Evolutionary conservation across 2,329 filamentous ascomycete genomes (phyloP).

Genomic region (Aspergillus sp.): DNA sequence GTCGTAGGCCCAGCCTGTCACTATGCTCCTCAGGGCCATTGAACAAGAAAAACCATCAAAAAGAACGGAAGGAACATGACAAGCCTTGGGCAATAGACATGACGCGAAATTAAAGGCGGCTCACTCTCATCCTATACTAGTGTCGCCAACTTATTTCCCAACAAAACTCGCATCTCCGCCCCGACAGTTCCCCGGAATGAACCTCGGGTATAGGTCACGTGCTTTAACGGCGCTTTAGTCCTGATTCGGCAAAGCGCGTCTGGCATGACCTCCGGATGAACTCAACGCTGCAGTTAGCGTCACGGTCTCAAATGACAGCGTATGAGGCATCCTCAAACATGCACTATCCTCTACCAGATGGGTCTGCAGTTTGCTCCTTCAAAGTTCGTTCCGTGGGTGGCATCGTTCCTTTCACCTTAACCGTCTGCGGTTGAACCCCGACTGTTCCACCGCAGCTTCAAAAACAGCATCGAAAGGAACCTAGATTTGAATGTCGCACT

Average conservation of each 20-base stretch:
- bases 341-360: neutral
- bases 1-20: neutral
- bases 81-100: neutral
- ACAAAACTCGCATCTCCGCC: constrained; percentile 16
- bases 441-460: neutral
- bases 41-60: neutral
- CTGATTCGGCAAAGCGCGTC: neutral
- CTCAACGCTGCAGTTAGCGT: constrained; percentile 18
- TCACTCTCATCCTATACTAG: too few relatives aligned
- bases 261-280: constrained; percentile 4
- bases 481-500: too few relatives aligned
- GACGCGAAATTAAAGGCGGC: neutral
- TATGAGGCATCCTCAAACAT: neutral
- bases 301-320: constrained; percentile 3
- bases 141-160: constrained; percentile 8
- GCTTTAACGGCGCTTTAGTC: constrained; percentile 1
- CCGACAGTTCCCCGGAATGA: constrained; percentile 15
- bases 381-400: neutral
- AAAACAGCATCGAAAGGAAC: neutral
- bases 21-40: constrained; percentile 2
- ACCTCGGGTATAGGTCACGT: constrained; percentile 21
- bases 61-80: neutral
- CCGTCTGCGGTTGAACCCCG: neutral
- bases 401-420: neutral
- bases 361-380: neutral